Base-by-base conservation (phyloP, 2,329 filamentous ascomycete genomes). In the Metarhizium rileyi region DNA sequence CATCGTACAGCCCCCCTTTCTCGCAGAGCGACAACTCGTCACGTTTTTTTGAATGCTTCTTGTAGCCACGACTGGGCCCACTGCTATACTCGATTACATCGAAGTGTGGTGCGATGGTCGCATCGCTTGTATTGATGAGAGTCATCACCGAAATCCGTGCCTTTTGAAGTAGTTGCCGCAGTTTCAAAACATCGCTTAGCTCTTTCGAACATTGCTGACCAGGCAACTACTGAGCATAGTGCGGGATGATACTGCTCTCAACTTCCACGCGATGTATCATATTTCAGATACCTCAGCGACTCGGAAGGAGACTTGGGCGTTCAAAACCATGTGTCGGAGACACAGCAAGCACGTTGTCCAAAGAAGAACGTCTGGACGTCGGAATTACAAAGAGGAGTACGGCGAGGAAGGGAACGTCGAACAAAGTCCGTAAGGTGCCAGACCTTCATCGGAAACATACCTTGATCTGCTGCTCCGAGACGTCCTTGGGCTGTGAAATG, bases 391-490 rank as follows among this genome's bases (percentile, higher is more conserved):
- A 54, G 61, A 64, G 63, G 59, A 59, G 59, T 58, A 61, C 60
- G 61, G 64, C 68, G 66, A 68, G 59, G 61, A 65, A 67, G 53
- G 63, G 66, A 60, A 70, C 74, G 80, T 79, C 82, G 81, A 85
- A 78, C 73, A 78, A 82, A 84, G 77, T 81, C 82, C 81, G 68
- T 77, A 78, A 75, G 81, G 76, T 71, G 65, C 70, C 67, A 73
- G 70, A 65, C 80, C 83, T 84, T 84, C 77, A 86, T 81, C 77
- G 83, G 90, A 86, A 90, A 98, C 93, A 94, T 98, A 98, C 93
- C 93, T 98, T 97, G 77, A 98, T 94, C 84, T 94, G 88, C 75
- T 75, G 76, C 80, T 97, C 91, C 74, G 83, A 88, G 71, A 98
- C 90, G 83, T 98, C 93, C 76, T 85, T 84, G 69, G 93, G 93